Evolutionary conservation across 768 basidiomycete genomes (phyloP).

Genomic region (Termitomyces sp.): DNA sequence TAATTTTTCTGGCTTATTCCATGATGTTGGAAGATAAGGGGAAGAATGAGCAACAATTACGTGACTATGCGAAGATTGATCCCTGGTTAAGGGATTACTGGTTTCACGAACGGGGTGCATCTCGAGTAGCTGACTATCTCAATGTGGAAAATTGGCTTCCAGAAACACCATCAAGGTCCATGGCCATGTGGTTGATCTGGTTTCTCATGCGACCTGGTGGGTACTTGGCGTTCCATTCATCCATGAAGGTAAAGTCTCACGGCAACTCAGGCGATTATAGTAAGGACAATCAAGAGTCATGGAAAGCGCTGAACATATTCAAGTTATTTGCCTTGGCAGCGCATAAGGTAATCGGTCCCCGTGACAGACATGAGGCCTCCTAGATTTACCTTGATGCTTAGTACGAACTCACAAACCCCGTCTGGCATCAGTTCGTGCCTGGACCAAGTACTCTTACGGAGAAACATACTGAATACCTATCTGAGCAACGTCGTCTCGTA

Average conservation of each 20-base stretch:
- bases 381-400: conserved; percentile 21
- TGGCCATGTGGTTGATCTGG: conserved; percentile 82
- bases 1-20: conserved; percentile 64
- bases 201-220: conserved; percentile 57
- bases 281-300: conserved; percentile 30
- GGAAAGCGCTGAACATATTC: conserved; percentile 43
- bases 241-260: background rate
- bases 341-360: conserved; percentile 34
- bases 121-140: conserved; percentile 37
- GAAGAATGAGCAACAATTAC: conserved; percentile 63
- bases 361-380: background rate
- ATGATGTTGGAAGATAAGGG: conserved; percentile 82
- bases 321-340: conserved; percentile 65
- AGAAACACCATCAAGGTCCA: conserved; percentile 42
- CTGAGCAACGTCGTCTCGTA: conserved; percentile 35
- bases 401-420: conserved; percentile 54
- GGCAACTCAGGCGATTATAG: conserved; percentile 39
- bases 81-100: conserved; percentile 63
- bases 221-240: conserved; percentile 16
- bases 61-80: conserved; percentile 59
- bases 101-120: conserved; percentile 56
- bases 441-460: conserved; percentile 15
- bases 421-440: conserved; percentile 56
- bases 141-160: conserved; percentile 49
- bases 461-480: conserved; percentile 34